Conservation (phyloP, 2,329 filamentous ascomycete species). For the Catunica adiposa region DNA sequence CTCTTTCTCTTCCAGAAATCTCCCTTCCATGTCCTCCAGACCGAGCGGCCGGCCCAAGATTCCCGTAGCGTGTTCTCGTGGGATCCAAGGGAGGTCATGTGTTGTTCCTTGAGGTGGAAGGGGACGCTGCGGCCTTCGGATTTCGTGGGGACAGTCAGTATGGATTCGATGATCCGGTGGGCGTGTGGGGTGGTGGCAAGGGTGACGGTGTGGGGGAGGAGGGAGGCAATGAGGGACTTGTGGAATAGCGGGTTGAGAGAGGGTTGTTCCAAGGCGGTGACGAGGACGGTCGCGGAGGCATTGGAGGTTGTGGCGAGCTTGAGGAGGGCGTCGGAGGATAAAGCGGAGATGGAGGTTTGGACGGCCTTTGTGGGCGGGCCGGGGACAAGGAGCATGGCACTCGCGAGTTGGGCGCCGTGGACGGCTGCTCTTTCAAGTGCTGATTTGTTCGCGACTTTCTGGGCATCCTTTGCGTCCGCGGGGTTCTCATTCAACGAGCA, state of each 20-base stretch:
- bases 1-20: slow-evolving; percentile 38
- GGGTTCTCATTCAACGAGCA: slow-evolving; percentile 29
- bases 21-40: slow-evolving; percentile 42
- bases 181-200: slow-evolving; percentile 35
- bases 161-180: slow-evolving; percentile 33
- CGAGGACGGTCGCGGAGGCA: slow-evolving; percentile 33
- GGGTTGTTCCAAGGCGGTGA: slow-evolving; percentile 32
- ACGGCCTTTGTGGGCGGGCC: slow-evolving; percentile 53
- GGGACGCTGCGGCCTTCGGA: slow-evolving; percentile 31
- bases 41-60: slow-evolving; percentile 36
- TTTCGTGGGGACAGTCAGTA: slow-evolving; percentile 34
- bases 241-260: slow-evolving; percentile 37
- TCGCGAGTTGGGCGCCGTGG: slow-evolving; percentile 69
- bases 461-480: slow-evolving; percentile 18
- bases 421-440: slow-evolving; percentile 18
- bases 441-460: slow-evolving; percentile 8
- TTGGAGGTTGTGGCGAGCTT: slow-evolving; percentile 44
- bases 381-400: slow-evolving; percentile 60
- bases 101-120: slow-evolving; percentile 40
- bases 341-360: slow-evolving; percentile 51
- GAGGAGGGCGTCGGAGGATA: slow-evolving; percentile 39
- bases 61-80: slow-evolving; percentile 34
- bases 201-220: slow-evolving; percentile 29
- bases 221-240: slow-evolving; percentile 34
- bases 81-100: slow-evolving; percentile 32